Conservation (phyloP, 2,329 filamentous ascomycete genomes). For the Fusarium penzigii region DNA sequence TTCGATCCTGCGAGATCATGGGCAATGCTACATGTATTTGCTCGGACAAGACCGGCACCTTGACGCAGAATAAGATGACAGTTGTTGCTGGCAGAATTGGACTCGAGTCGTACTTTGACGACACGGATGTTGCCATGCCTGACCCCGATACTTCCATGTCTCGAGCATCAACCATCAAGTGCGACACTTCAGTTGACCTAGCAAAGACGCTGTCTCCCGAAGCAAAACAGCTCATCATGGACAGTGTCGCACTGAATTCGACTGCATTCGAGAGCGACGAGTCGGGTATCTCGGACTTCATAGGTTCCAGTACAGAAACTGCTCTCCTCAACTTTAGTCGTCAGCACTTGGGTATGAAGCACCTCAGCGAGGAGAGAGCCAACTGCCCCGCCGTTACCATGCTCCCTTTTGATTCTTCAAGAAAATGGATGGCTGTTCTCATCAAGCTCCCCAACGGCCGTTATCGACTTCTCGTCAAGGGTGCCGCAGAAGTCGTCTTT, state of each 20-base stretch:
- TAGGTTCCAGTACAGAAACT: constrained; percentile 58
- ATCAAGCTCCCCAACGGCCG: constrained; percentile 46
- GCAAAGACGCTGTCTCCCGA: constrained; percentile 35
- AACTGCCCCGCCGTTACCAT: constrained; percentile 49
- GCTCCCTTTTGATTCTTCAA: constrained; percentile 55
- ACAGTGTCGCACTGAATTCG: constrained; percentile 48
- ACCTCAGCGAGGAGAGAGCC: constrained; percentile 47
- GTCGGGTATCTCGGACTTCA: constrained; percentile 39
- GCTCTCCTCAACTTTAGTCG: constrained; percentile 52
- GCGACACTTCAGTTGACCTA: constrained; percentile 31
- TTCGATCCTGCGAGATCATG: constrained; percentile 64
- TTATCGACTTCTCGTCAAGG: constrained; percentile 57
- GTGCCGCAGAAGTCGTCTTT: constrained; percentile 58
- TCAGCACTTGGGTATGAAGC: constrained; percentile 49
- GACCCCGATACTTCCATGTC: constrained; percentile 23
- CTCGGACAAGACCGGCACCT: constrained; percentile 66
- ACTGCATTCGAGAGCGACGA: constrained; percentile 54
- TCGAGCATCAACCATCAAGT: constrained; percentile 22
- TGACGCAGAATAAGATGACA: constrained; percentile 65
- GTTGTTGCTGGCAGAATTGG: constrained; percentile 60
- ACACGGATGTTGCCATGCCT: constrained; percentile 29
- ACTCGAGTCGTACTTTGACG: constrained; percentile 37
- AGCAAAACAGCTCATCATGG: constrained; percentile 39
- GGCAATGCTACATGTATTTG: constrained; percentile 65
- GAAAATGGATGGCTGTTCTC: constrained; percentile 59